Conservation (phyloP, 345 rosid genomes). For the Punica granatum region DNA sequence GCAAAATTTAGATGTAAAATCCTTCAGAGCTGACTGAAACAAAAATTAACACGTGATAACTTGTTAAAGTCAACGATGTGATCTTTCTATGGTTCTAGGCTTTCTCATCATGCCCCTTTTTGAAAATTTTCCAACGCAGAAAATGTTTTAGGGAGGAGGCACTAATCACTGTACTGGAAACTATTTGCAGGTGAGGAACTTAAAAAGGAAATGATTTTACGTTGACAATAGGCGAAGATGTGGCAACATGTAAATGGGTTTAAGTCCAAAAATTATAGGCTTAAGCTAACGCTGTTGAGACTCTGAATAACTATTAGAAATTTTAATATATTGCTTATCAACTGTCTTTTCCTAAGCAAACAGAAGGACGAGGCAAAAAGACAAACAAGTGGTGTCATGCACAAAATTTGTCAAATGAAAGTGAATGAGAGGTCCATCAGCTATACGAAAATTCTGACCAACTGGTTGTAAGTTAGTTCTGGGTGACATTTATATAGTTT, state of each 20-base stretch:
- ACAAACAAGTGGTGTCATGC: too few species aligned
- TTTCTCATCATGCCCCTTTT: neutral
- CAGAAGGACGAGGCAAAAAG: too few species aligned
- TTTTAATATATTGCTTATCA: too few species aligned
- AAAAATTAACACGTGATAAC: neutral
- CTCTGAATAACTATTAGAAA: too few species aligned
- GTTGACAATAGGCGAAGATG: neutral
- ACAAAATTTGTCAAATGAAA: too few species aligned
- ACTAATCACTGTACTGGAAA: neutral
- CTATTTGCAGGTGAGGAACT: neutral
- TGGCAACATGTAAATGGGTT: neutral
- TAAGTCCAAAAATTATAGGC: too few species aligned
- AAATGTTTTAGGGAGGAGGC: neutral
- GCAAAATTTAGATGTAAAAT: conserved; percentile 7
- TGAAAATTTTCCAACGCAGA: neutral
- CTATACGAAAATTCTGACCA: too few species aligned
- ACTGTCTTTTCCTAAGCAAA: too few species aligned
- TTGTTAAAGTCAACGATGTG: neutral
- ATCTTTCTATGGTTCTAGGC: neutral
- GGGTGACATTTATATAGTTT: too few species aligned
- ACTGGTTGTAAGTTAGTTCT: too few species aligned
- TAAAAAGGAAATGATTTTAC: neutral
- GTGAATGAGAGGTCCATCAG: too few species aligned
- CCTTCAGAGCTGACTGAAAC: neutral
- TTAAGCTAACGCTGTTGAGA: too few species aligned